phyloP scores from a whole-genome alignment of 2,329 filamentous ascomycete genomes.

The Ustilaginoidea virens region DNA sequence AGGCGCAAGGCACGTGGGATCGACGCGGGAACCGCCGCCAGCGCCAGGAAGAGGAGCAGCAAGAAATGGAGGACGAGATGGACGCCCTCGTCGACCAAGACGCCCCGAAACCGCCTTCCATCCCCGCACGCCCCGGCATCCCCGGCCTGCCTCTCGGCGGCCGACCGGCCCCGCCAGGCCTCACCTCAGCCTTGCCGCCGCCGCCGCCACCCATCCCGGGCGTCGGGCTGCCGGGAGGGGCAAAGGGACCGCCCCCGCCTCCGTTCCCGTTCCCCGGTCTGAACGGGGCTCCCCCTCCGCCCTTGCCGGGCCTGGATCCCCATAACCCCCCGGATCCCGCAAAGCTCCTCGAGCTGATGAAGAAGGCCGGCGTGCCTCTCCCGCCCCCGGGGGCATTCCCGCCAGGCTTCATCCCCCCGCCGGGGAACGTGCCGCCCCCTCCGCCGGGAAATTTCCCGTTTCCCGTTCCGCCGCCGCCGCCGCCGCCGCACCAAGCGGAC shows the following conservation, averaged over 20 bases:
- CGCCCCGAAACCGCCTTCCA: constrained; percentile 38
- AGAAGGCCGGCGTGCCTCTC: constrained; percentile 46
- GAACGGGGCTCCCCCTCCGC: constrained; percentile 29
- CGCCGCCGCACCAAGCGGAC: constrained; percentile 19
- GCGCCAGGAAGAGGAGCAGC: constrained; percentile 82
- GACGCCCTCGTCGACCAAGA: constrained; percentile 85
- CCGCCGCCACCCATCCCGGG: constrained; percentile 31
- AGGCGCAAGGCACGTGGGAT: constrained; percentile 90
- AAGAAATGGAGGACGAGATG: constrained; percentile 83
- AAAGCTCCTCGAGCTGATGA: constrained; percentile 48
- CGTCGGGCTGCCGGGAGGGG: constrained; percentile 29
- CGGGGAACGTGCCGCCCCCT: constrained; percentile 18
- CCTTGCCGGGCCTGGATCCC: constrained; percentile 40
- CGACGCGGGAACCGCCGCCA: constrained; percentile 62
- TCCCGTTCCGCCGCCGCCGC: constrained; percentile 22
- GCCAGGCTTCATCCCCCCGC: constrained; percentile 28
- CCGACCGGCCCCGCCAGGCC: constrained; percentile 20
- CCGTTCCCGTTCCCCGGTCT: constrained; percentile 36
- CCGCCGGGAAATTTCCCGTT: constrained; percentile 18
- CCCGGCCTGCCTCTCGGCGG: constrained; percentile 39
- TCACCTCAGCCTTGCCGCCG: constrained; percentile 23
- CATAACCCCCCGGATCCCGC: constrained; percentile 46
- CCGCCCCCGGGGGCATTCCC: constrained; percentile 35
- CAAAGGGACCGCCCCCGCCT: constrained; percentile 29
- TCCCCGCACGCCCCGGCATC: constrained; percentile 38